Evolutionary conservation across 768 basidiomycete genomes (phyloP), one percentile per base, ranked within the genome.

Genomic region (Serendipita sp.): DNA sequence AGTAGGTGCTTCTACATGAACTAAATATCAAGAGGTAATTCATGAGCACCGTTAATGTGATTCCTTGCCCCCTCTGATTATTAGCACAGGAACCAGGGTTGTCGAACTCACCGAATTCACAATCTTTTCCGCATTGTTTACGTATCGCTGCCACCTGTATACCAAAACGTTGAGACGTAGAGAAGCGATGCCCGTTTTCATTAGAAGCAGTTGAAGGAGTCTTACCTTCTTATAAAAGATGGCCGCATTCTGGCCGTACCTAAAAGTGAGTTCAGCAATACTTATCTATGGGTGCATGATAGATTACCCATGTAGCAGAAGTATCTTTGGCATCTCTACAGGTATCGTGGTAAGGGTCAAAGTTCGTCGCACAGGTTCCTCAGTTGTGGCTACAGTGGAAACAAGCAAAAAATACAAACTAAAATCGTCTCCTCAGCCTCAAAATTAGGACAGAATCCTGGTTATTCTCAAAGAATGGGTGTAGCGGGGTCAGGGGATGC

Each of bases 211-310:
- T 35, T 64, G 38, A 11, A 44, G 41, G n/a, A 51, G 38, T 46
- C 81, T 73, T 66, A 88, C 88, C 70, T 85, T 78, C 76, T 86
- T 89, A 73, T 80, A 85, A 72, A 88, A 85, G 65, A 87, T 80
- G 32, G 66, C 75, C 5, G 80, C 85, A 68, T 86, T 90, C 73
- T 89, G 88, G 8, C 85, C 79, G 69, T 82, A 85, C n/a, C 87
- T 87, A 32, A 32, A 65, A 35, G 56, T 35, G 23, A 45, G 65
- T 30, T 18, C n/a, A 47, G 46, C 1, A 15, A 32, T 30, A 44
- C 38, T 44, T 15, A 38, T 35, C 34, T 51, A 15, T 63, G 35
- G 36, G 18, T 13, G 1, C 38, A 41, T 7, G 2, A 41, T 7
- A 13, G 5, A 41, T 7, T 41, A 41, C 38, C 38, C 38, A 13